Evolutionary conservation across 176 grass and related monocot genomes (phyloP), one percentile per base, ranked within the genome.

Genomic region (Typha latifolia): DNA sequence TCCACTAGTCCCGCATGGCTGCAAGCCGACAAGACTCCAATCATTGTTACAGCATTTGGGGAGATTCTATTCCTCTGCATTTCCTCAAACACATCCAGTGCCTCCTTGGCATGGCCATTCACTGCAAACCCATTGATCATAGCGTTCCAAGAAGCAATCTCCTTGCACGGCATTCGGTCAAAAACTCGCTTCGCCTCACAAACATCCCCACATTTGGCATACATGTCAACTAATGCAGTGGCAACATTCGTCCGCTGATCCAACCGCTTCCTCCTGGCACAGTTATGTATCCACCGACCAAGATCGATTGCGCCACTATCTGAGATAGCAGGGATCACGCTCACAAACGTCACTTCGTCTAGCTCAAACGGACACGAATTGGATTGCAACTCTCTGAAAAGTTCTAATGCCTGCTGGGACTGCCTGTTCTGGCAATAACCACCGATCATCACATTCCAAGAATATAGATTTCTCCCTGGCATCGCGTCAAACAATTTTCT

Each of bases 361-460:
- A 63, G 73, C 32, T 75, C 31, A 12, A n/a, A 19, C 6, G 5
- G 51, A 37, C 63, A 57, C 6, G 32, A 75, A 57, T 50, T 48
- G 27, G 49, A 57, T 49, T 67, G 73, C 63, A 75, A 11, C 12
- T 75, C 63, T 23, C 63, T 49, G 27, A 75, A 75, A 12, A 67
- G 51, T 47, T 75, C 64, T 62, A 75, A 50, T 18, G 73, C 49
- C 16, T 32, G 32, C 6, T 67, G 49, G 0, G 73, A 34, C 49
- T 75, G 73, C 16, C 73, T 53, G 21, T 67, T 75, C 50, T 75
- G 73, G 21, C 63, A 75, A 48, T 75, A 67, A 4, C 73, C 73
- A 26, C 73, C 63, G 1, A 75, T 67, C 73, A 75, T 67, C 32
- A 48, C 51, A 52, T 75, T 75, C 73, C 73, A 75, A 59, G 73